These are phyloP conservation scores for Ustilago bromivora DNA, from an alignment of 1,284 basidiomycete species.

Conservation along the genomic window DNA sequence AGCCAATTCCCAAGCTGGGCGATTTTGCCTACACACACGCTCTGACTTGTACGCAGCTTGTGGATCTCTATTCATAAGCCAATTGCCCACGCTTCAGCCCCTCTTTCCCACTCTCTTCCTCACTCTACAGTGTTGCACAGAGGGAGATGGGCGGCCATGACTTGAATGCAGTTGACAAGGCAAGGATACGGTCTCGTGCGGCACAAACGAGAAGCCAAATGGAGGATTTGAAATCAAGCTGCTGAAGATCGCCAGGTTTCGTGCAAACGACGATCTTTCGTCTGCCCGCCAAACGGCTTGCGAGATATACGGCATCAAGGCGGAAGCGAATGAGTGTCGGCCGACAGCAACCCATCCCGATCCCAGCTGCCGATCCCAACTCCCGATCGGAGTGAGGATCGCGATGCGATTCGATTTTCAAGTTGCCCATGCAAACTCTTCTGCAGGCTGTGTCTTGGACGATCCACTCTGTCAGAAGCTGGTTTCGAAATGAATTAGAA, in stretches of 20 bases:
- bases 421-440: neutral
- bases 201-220: neutral
- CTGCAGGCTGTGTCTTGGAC: neutral
- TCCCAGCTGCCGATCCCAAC: neutral
- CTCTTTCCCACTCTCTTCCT: neutral
- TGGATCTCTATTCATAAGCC: neutral
- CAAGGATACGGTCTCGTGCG: neutral
- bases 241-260: neutral
- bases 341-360: neutral
- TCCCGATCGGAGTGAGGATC: neutral
- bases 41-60: conserved; percentile 4
- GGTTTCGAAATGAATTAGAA: neutral
- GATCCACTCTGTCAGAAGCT: neutral
- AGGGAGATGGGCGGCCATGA: neutral
- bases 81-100: neutral
- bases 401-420: neutral
- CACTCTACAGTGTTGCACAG: neutral
- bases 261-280: neutral
- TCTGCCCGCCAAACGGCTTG: too few species aligned
- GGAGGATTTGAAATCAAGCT: conserved; percentile 1
- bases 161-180: too few species aligned
- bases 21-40: neutral
- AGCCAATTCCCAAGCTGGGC: neutral
- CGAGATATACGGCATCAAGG: too few species aligned
- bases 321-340: neutral